Evolutionary conservation across 352 stramenopile genomes (phyloP), one percentile per base, ranked within the genome.

Genomic region (Globisporangium recalcitrans): DNA sequence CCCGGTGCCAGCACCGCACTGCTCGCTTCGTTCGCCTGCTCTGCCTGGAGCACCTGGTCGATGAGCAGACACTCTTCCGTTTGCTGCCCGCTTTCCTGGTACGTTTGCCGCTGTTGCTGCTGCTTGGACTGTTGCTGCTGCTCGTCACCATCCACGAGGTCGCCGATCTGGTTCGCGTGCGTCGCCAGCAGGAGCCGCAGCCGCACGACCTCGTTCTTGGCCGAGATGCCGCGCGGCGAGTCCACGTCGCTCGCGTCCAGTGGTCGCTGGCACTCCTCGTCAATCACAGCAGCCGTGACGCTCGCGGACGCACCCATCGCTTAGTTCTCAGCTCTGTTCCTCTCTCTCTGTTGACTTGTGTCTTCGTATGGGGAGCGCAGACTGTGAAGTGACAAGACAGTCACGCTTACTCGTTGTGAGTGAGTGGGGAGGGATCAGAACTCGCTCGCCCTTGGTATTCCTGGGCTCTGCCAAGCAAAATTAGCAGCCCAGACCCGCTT

Each of bases 161-260:
- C 9, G 34, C 38, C 36, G 27, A 49, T 44, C 3, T 21, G 52
- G 26, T 54, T 21, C 14, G 42, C 31, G 26, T 69, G 53, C 19
- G 29, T 52, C 9, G 55, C 66, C 0, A 72, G 51, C 40, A 67
- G 21, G 2, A 52, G 9, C 14, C 49, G 58, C 46, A 70, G 42
- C 22, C 55, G 48, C 47, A 58, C 29, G 46, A 73, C 67, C 52
- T 73, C 67, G 22, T 60, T 42, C 40, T 70, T 70, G 54, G 67
- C 67, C 9, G 38, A 36, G 9, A 59, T 31, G 9, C 44, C 67
- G 16, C 65, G 61, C 8, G 65, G 65, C 16, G 66, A 65, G 40
- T 68, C 47, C n/a, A 73, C 63, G 32, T 73, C 67, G 16, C 63
- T 70, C 19, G 57, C 67, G 42, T 73, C 67, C 10, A 73, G 48